Evolutionary conservation across 805 yeast species (phyloP).

Genomic region (Yamadazyma takamatsuzukensis): DNA sequence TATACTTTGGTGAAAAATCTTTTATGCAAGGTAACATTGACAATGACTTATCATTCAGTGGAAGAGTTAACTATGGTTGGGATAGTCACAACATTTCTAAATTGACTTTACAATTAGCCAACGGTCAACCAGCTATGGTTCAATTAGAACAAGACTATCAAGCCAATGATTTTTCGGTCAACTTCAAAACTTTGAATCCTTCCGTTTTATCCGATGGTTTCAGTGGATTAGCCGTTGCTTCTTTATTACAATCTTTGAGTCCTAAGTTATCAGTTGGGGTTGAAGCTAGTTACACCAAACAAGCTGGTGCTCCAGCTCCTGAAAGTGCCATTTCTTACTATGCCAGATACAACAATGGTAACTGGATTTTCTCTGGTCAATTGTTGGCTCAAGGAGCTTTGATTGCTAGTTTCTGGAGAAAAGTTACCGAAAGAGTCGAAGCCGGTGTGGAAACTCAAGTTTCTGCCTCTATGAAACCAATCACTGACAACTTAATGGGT

Average conservation of each 20-base stretch:
- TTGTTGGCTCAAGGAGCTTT: conserved; percentile 89
- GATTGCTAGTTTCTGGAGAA: conserved; percentile 90
- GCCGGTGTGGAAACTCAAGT: conserved; percentile 89
- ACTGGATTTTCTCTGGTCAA: conserved; percentile 94
- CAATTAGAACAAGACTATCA: conserved; percentile 96
- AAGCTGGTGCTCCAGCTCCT: conserved; percentile 64
- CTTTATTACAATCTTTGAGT: conserved; percentile 85
- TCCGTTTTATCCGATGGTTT: conserved; percentile 69
- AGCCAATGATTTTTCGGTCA: conserved; percentile 82
- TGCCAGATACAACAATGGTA: conserved; percentile 82
- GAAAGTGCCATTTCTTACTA: conserved; percentile 89
- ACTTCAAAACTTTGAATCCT: conserved; percentile 90
- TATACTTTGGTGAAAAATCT: conserved; percentile 80
- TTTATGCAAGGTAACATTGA: conserved; percentile 92
- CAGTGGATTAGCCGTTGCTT: conserved; percentile 86
- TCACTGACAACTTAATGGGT: conserved; percentile 71
- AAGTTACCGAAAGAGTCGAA: conserved; percentile 87
- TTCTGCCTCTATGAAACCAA: conserved; percentile 71
- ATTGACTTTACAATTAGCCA: conserved; percentile 81
- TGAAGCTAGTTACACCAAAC: conserved; percentile 85
- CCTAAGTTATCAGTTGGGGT: conserved; percentile 83
- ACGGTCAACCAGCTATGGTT: conserved; percentile 87
- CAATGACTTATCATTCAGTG: conserved; percentile 78
- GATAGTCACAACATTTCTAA: conserved; percentile 72
- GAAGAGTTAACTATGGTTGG: conserved; percentile 92